Evolutionary conservation across 2,329 filamentous ascomycete species (phyloP), one percentile per base, ranked within the genome.

Genomic region (Hirsutella thompsonii): DNA sequence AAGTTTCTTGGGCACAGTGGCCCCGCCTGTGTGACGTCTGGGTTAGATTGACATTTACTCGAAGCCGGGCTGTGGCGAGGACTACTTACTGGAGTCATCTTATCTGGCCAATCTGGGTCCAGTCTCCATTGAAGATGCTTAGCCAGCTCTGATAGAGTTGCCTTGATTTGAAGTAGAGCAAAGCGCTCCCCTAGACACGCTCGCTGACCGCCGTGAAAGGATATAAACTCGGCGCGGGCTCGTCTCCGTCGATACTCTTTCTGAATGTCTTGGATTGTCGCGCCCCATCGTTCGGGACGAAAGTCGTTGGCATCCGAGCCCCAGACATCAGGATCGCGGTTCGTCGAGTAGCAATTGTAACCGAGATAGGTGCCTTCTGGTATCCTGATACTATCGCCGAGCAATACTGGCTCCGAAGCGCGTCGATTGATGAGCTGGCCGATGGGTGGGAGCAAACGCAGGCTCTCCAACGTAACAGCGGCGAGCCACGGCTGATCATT

Each of bases 361-460:
- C 62, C 63, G 3, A 65, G 47, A 44, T 60, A 66, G 1, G 60
- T 64, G 4, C 57, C 58, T 36, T 47, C 46, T 1, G 60, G 59
- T 13, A 65, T 53, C 2, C 49, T 41, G n/a, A 65, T 47, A 2
- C 57, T 46, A 20, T 52, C 44, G 11, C 56, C 52, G 0, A 59
- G 49, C 2, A 49, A 34, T 5, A 47, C 45, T 4, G 51, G 38
- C 14, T 36, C 41, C 33, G 48, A 45, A 0, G 59, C 60, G 4
- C 59, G 58, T 5, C 67, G 60, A 41, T 72, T 72, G 46, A 71
- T 64, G 34, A 72, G 55, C 43, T 71, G 67, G 0, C 58, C 62
- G 39, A 72, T 63, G 8, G 69, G 68, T 0, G 69, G 69, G 42
- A 65, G 68, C 36, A 72, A 56, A 2, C 69, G 64, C 11, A 72